Conservation (phyloP, 495 filamentous ascomycete genomes). For the Penicillium angulare region DNA sequence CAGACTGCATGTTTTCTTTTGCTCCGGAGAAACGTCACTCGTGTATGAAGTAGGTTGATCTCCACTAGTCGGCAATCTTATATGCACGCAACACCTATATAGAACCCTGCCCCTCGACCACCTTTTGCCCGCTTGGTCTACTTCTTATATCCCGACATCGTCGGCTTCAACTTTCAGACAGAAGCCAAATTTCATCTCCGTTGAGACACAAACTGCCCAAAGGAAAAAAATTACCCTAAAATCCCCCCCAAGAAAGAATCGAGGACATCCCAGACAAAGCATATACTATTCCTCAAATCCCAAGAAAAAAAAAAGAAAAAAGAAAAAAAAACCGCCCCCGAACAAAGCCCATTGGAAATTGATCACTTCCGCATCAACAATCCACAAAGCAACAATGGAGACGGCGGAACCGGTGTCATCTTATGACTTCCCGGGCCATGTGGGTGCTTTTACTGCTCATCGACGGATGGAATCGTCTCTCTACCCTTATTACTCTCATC, state of each 20-base stretch:
- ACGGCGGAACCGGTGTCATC: conserved; percentile 42
- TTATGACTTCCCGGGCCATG: conserved; percentile 36
- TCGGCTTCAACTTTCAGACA: conserved; percentile 4
- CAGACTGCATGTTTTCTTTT: too few species aligned
- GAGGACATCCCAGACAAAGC: too few species aligned
- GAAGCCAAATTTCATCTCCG: conserved; percentile 19
- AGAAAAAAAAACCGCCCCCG: neutral
- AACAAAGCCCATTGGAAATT: too few species aligned
- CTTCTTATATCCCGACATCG: neutral
- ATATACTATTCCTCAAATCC: neutral
- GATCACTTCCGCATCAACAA: too few species aligned
- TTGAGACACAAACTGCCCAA: too few species aligned
- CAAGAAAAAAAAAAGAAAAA: neutral
- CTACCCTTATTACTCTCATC: conserved; percentile 40
- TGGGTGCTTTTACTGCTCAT: conserved; percentile 35
- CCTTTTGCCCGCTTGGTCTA: neutral
- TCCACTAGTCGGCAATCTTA: conserved; percentile 23
- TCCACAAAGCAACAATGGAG: conserved; percentile 33
- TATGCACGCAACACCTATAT: conserved; percentile 14
- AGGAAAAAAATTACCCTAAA: too few species aligned
- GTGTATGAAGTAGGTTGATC: too few species aligned
- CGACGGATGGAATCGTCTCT: conserved; percentile 40
- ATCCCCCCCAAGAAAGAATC: too few species aligned
- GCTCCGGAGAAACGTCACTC: too few species aligned
- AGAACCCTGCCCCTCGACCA: conserved; percentile 13